Evolutionary conservation across 495 filamentous ascomycete genomes (phyloP), one percentile per base, ranked within the genome.

Genomic region (Lasiosphaeria hispida): DNA sequence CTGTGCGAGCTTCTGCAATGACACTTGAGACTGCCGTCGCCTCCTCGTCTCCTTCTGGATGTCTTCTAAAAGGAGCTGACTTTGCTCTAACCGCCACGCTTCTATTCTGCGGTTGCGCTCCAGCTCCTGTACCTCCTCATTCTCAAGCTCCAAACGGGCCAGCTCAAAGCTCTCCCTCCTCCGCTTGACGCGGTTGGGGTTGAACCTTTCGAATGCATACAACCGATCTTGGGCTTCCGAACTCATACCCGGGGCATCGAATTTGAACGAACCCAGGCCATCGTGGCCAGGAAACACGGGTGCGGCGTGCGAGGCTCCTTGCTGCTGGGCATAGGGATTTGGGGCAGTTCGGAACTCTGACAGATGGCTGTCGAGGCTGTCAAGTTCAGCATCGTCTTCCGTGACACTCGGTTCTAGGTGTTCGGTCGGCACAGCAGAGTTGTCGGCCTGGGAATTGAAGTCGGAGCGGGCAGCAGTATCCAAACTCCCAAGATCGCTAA

Each of bases 81-180:
- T 96, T 69, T 97, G 95, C 65, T 97, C 94, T 66, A 94, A 74
- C 59, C 92, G 80, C 94, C 94, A 98, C 42, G 83, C 78, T 71
- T 97, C 90, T 73, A 98, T 96, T 60, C 92, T 79, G 62, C 84
- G 80, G 66, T 85, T 88, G 48, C 88, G 84, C 44, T 96, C 90
- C 10, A 78, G 71, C 57, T 85, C 83, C 58, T 81, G 77, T 18
- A 74, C 75, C 33, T 81, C 80, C 41, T 85, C 81, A 45, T 78
- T 79, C 59, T 88, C 83, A n/a, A 84, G 57, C 56, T 83, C 79
- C 35, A 78, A 48, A 41, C 69, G 69, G 4, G 72, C 74, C 10
- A 80, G 62, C 39, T 83, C 81, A 19, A 89, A 66, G 38, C 84
- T 85, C 65, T 92, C 88, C 30, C 85, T 63, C 40, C 83, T 76